Percentiles rank a stretch among this genome's conserved stretches.
Evolutionary conservation across 2,329 filamentous ascomycete species (phyloP).

Genomic region (Pseudogymnoascus verrucosus): DNA sequence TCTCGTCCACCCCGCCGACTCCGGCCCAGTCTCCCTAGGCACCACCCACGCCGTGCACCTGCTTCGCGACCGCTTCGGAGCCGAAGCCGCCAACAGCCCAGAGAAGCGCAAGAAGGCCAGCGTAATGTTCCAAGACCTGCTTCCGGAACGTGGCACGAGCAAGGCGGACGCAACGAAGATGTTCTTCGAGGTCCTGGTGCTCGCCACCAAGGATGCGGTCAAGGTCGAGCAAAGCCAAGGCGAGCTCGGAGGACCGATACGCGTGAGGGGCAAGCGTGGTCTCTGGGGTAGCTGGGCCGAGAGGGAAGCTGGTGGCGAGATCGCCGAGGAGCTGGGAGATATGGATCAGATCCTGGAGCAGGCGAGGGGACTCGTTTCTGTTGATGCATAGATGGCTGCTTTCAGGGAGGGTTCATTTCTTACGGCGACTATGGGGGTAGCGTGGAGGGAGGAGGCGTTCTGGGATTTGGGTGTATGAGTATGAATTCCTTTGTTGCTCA

Average conservation of each 20-base stretch:
- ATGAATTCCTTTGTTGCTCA: neutral
- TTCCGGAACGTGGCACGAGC: slow-evolving; percentile 72
- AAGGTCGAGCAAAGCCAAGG: slow-evolving; percentile 82
- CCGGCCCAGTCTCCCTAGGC: slow-evolving; percentile 77
- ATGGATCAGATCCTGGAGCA: slow-evolving; percentile 9
- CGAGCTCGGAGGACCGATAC: slow-evolving; percentile 67
- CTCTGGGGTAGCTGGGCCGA: slow-evolving; percentile 97
- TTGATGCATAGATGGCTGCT: neutral
- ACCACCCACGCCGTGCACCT: slow-evolving; percentile 96
- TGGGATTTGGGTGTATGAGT: neutral
- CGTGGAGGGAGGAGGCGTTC: neutral
- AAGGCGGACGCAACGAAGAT: slow-evolving; percentile 95
- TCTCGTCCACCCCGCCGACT: slow-evolving; percentile 72
- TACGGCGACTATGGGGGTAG: neutral
- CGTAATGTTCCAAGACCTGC: slow-evolving; percentile 83
- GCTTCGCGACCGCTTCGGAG: slow-evolving; percentile 78
- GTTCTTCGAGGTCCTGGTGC: slow-evolving; percentile 95
- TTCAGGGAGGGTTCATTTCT: neutral
- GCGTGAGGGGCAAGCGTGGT: slow-evolving; percentile 84
- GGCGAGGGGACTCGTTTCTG: slow-evolving; percentile 1
- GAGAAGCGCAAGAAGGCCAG: slow-evolving; percentile 66
- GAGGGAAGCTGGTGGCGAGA: slow-evolving; percentile 56
- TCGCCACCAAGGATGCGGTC: slow-evolving; percentile 96
- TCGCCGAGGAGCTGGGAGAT: slow-evolving; percentile 23
- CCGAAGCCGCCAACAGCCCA: slow-evolving; percentile 58